phyloP scores from a whole-genome alignment of 2,329 filamentous ascomycete genomes.

The Cercospora sesami region DNA sequence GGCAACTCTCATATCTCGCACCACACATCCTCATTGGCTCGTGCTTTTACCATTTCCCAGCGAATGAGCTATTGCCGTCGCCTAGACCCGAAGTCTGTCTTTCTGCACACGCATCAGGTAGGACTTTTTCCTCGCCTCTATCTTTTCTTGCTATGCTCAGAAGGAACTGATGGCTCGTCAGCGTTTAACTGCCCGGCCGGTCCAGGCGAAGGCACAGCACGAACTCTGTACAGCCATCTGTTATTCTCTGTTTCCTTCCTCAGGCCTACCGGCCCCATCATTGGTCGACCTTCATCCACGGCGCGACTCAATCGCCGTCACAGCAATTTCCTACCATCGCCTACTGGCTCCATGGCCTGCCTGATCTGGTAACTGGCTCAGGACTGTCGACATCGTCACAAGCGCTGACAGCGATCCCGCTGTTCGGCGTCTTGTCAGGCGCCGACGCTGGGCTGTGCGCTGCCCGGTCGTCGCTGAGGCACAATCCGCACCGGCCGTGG shows the following conservation, averaged over 20 bases:
- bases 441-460: not conserved
- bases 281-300: constrained; percentile 25
- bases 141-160: constrained; percentile 10
- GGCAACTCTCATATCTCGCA: constrained; percentile 7
- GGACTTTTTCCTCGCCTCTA: constrained; percentile 13
- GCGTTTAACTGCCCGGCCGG: constrained; percentile 20
- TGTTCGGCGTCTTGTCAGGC: not conserved
- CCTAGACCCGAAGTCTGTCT: constrained; percentile 24
- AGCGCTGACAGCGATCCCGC: constrained; percentile 11
- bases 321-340: constrained; percentile 18
- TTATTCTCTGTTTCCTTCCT: constrained; percentile 8
- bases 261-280: constrained; percentile 19
- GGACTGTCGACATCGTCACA: constrained; percentile 2
- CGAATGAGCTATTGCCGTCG: constrained; percentile 27
- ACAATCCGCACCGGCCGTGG: constrained; percentile 3
- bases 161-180: constrained; percentile 27
- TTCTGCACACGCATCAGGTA: constrained; percentile 25
- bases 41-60: constrained; percentile 7
- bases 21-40: constrained; percentile 26
- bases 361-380: constrained; percentile 12
- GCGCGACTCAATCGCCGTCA: constrained; percentile 22
- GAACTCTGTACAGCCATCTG: constrained; percentile 22
- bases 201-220: constrained; percentile 19
- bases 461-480: not conserved
- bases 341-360: constrained; percentile 18